These are phyloP conservation scores for Microbotryum scabiosae DNA, from an alignment of 1,284 basidiomycete genomes.

Conservation along the genomic window DNA sequence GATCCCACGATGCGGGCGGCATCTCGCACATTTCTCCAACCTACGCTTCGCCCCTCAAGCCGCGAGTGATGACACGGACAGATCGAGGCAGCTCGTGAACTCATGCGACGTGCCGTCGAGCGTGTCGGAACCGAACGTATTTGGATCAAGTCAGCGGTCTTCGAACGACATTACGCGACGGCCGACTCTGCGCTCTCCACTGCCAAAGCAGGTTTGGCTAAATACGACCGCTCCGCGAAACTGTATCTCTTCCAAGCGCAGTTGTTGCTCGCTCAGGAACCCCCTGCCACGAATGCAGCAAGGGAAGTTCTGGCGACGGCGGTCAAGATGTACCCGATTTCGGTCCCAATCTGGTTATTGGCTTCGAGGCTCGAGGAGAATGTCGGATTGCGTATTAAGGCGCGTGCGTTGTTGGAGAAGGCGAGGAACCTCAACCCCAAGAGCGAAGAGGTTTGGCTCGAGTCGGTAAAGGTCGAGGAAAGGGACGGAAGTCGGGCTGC, in stretches of 20 bases:
- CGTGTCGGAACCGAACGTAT: constrained; percentile 88
- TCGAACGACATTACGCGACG: constrained; percentile 80
- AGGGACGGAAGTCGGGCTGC: constrained; percentile 64
- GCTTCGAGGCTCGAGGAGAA: constrained; percentile 78
- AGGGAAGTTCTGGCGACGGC: constrained; percentile 72
- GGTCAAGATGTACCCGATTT: constrained; percentile 71
- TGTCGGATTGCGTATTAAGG: constrained; percentile 80
- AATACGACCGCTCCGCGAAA: constrained; percentile 81
- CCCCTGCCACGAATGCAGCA: constrained; percentile 42
- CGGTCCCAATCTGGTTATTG: constrained; percentile 77
- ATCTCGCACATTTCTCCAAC: too few species aligned
- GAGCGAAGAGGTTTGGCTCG: constrained; percentile 79
- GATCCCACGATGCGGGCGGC: too few species aligned
- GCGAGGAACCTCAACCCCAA: constrained; percentile 75
- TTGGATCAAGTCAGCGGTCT: constrained; percentile 96
- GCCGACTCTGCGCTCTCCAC: constrained; percentile 64
- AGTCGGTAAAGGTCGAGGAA: constrained; percentile 82
- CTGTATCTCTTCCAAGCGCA: constrained; percentile 96
- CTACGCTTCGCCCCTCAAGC: too few species aligned
- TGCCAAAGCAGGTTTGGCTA: constrained; percentile 61
- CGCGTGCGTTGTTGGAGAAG: constrained; percentile 85
- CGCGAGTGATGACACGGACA: constrained; percentile 52
- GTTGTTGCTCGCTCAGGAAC: constrained; percentile 46
- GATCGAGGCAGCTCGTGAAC: constrained; percentile 68
- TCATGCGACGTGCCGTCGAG: constrained; percentile 76